Percentiles rank a stretch among this genome's conserved stretches.
Conservation (phyloP, 2,329 filamentous ascomycete species). For the Cladosporium colombiae region DNA sequence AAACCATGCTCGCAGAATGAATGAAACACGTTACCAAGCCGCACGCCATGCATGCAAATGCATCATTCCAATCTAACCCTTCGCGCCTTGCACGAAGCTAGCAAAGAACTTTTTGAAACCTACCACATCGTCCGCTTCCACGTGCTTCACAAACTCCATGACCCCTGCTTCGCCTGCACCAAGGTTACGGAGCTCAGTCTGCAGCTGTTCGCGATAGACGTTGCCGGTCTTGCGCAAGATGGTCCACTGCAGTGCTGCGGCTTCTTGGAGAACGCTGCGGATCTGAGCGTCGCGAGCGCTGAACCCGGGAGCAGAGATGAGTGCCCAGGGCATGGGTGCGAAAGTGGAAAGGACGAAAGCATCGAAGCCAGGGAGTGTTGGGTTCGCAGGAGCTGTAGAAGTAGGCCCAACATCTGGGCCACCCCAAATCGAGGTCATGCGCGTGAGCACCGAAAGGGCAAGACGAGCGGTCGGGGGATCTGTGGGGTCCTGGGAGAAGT, state of each 20-base stretch:
- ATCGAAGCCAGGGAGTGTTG: conserved; percentile 79
- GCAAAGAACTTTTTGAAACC: conserved; percentile 50
- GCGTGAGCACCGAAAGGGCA: conserved; percentile 77
- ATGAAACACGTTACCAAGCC: neutral
- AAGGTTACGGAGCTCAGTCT: conserved; percentile 63
- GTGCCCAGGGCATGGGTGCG: conserved; percentile 85
- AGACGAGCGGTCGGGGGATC: conserved; percentile 69
- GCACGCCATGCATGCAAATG: neutral
- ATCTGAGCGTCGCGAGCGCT: conserved; percentile 85
- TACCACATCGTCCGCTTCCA: conserved; percentile 45
- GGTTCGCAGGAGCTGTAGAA: conserved; percentile 53
- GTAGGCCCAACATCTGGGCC: conserved; percentile 69
- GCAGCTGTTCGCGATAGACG: conserved; percentile 71
- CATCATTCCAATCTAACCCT: neutral
- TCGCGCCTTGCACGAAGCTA: conserved; percentile 39
- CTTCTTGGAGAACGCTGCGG: conserved; percentile 83
- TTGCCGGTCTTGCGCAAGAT: conserved; percentile 90
- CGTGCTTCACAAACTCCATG: conserved; percentile 62
- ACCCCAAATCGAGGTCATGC: conserved; percentile 87
- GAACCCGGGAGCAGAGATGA: conserved; percentile 77
- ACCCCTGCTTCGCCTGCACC: conserved; percentile 66
- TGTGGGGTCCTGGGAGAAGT: conserved; percentile 75
- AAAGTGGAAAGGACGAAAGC: conserved; percentile 87
- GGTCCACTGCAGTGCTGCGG: conserved; percentile 80
- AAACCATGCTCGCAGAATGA: neutral